Evolutionary conservation across 1,284 basidiomycete genomes (phyloP).

Genomic region (Leccinum angustisporum): DNA sequence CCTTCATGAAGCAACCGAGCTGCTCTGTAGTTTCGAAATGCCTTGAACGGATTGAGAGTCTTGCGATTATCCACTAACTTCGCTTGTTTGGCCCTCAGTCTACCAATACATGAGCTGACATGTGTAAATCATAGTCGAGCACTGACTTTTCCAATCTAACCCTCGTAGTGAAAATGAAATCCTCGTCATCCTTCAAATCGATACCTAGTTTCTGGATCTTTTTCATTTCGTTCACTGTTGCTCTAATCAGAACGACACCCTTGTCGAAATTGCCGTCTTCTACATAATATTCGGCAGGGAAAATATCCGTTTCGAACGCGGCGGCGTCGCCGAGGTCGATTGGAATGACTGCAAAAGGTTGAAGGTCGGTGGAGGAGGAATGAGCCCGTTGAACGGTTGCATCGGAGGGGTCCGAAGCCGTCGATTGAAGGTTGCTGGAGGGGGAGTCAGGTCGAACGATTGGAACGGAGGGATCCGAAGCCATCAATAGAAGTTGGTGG

Average conservation of each 20-base stretch:
- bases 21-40: neutral
- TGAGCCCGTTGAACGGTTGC: too few relatives aligned
- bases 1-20: conserved; percentile 9
- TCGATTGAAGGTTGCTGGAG: neutral
- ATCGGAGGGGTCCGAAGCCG: too few relatives aligned
- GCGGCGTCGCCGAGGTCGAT: conserved; percentile 10
- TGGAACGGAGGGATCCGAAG: too few relatives aligned
- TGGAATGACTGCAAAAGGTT: conserved; percentile 3
- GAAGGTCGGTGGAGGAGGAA: neutral
- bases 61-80: conserved; percentile 3
- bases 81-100: neutral
- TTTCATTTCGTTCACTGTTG: conserved; percentile 18
- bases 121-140: neutral
- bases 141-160: conserved; percentile 7
- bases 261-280: neutral
- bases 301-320: conserved; percentile 7
- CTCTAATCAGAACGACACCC: conserved; percentile 13
- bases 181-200: neutral
- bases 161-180: neutral
- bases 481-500: too few relatives aligned
- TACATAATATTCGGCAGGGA: conserved; percentile 13
- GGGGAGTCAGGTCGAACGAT: too few relatives aligned
- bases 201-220: neutral
- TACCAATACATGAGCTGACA: neutral
- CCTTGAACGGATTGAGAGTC: conserved; percentile 16